A percentile compares a stretch with the other conserved stretches of the same genome.
phyloP scores from a whole-genome alignment of 164 flowering plant genomes.

The Kalanchoe fedtschenkoi region DNA sequence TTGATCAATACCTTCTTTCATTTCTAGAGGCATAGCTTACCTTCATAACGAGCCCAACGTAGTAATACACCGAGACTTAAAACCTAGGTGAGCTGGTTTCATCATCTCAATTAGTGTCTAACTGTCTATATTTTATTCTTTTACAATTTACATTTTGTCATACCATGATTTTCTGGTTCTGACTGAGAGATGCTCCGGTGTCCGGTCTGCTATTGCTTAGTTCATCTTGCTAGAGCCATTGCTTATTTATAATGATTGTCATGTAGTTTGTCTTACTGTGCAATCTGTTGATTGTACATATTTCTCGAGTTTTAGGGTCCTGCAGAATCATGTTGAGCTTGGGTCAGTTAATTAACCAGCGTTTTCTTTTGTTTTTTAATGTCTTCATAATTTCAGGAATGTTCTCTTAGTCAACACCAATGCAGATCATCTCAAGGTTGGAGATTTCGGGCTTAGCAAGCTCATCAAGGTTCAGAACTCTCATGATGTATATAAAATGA shows the following conservation, averaged over 20 bases:
- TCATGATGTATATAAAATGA: slow-evolving; percentile 96
- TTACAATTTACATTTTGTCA: not conserved
- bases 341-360: not conserved
- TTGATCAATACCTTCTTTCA: slow-evolving; percentile 6
- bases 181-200: not conserved
- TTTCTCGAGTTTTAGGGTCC: not conserved
- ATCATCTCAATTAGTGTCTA: no score
- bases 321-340: not conserved
- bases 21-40: slow-evolving; percentile 89
- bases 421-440: slow-evolving; percentile 97
- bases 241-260: not conserved
- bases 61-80: slow-evolving; percentile 84
- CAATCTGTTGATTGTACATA: not conserved
- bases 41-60: slow-evolving; percentile 99
- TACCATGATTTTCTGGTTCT: not conserved
- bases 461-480: slow-evolving; percentile 90
- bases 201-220: not conserved
- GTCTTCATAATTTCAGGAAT: slow-evolving; percentile 48
- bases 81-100: slow-evolving; percentile 69
- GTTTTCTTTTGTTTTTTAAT: not conserved
- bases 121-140: no score
- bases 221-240: not conserved
- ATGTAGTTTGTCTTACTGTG: not conserved
- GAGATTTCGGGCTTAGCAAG: slow-evolving; percentile 97
- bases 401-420: slow-evolving; percentile 89